phyloP scores from a whole-genome alignment of 148 eudicot genomes.

The Linanthus parryae region DNA sequence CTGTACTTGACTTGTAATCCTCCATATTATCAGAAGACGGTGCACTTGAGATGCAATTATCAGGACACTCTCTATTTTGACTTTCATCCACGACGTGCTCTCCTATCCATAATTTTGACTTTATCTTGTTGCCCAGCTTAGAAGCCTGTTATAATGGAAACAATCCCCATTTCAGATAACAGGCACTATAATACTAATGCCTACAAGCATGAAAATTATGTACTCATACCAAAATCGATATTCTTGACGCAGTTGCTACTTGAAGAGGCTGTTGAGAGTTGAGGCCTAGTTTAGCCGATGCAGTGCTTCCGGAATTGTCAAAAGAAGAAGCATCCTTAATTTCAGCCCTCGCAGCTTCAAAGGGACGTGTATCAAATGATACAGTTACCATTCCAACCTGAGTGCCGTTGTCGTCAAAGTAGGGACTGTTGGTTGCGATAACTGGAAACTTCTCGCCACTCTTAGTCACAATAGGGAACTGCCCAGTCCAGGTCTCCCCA shows the following conservation, averaged over 20 bases:
- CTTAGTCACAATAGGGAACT: conserved; percentile 64
- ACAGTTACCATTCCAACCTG: conserved; percentile 71
- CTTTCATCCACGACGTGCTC: too few relatives aligned
- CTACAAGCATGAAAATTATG: too few relatives aligned
- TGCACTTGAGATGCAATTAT: too few relatives aligned
- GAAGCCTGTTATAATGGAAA: too few relatives aligned
- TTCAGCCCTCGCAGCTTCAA: conserved; percentile 25
- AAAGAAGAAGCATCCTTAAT: conserved; percentile 22
- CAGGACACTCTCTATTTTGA: too few relatives aligned
- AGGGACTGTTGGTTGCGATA: conserved; percentile 62
- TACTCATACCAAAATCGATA: conserved; percentile 74
- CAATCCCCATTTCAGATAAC: too few relatives aligned
- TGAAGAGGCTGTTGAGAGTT: conserved; percentile 93
- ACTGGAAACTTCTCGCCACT: conserved; percentile 44
- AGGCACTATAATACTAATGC: too few relatives aligned
- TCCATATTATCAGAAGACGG: too few relatives aligned
- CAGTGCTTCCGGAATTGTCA: conserved; percentile 33
- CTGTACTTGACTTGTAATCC: too few relatives aligned
- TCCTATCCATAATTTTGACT: too few relatives aligned
- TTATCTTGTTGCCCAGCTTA: too few relatives aligned
- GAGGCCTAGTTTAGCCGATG: conserved; percentile 71
- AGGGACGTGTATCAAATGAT: conserved; percentile 59
- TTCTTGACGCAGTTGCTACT: conserved; percentile 74
- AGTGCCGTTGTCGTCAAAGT: conserved; percentile 69
- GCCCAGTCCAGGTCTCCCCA: conserved; percentile 91